A percentile compares a stretch with the other conserved stretches of the same genome.
phyloP scores from a whole-genome alignment of 1,139 yeast genomes.

The Scheffersomyces lignicola region DNA sequence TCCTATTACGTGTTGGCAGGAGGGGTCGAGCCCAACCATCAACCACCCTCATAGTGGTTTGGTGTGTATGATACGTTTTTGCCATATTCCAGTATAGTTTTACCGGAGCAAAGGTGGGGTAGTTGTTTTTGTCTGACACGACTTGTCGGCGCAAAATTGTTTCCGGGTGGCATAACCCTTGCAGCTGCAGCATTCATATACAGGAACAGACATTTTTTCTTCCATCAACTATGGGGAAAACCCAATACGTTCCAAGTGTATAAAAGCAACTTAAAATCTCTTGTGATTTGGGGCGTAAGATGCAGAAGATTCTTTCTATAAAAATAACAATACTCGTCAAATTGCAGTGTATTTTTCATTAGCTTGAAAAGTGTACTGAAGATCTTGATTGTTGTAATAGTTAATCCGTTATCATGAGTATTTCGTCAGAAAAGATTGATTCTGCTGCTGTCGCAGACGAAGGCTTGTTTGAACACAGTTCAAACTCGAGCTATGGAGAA shows the following conservation, averaged over 20 bases:
- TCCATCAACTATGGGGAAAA: slow-evolving; percentile 1
- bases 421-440: background rate
- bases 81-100: background rate
- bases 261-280: slow-evolving; percentile 1
- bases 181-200: background rate
- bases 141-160: too few species aligned
- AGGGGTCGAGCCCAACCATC: too few species aligned
- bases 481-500: slow-evolving; percentile 18
- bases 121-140: slow-evolving; percentile 1
- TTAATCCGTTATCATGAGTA: slow-evolving; percentile 1
- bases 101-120: slow-evolving; percentile 3
- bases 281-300: too few species aligned
- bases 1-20: too few species aligned
- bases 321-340: too few species aligned
- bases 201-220: background rate
- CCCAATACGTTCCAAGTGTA: too few species aligned
- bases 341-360: too few species aligned
- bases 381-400: too few species aligned
- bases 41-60: too few species aligned
- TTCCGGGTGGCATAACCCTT: background rate
- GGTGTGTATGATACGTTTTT: too few species aligned
- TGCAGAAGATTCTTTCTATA: too few species aligned
- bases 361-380: too few species aligned
- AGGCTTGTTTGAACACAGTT: slow-evolving; percentile 23
- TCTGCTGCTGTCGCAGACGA: slow-evolving; percentile 8